Base-by-base conservation (phyloP, 306 rosid species). In the Parietaria judaica region DNA sequence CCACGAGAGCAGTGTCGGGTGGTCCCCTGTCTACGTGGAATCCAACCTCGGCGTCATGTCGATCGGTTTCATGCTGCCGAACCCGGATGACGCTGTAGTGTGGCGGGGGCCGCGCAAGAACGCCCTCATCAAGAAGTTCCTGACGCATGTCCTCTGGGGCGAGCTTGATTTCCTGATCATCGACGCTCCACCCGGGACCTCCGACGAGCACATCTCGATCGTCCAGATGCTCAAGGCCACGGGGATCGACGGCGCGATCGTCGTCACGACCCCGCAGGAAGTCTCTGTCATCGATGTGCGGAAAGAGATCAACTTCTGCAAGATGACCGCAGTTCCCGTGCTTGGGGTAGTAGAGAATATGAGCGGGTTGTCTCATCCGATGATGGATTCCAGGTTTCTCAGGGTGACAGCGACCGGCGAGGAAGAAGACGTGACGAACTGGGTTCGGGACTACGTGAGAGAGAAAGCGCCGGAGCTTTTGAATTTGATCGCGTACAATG, bases 121-220 rank as follows among this genome's bases (percentile, higher is more conserved):
- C 53, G 83, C 85, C 3, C 90, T 88, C 41, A 92, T 92, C 53
- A 92, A 88, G 83, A 88, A 88, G 68, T 92, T 92, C 50, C 69
- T 92, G 34, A 92, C 85, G 79, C 94, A 92, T 36, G 96, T 88
- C 8, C 78, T 84, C 46, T 92, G 99, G 99, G 94, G 88, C 15
- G 96, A 88, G 35, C 94, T 92, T 61, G 96, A 92, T 70, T 86
- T 88, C 75, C 85, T 92, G 6, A 72, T 92, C 15, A 88, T 88
- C 9, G 99, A 92, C 79, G 94, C 99, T 63, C 99, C 99, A 2
- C 99, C 96, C 7, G 99, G 99, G 56, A 88, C 96, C 55, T 88
- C 99, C 12, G 99, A 92, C 49, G 96, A 92, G 64, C 96, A 88
- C 64, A 92, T 88, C 68, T 79, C 95, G 14, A 84, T 88, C 48